Conservation (phyloP, 140 eudicot genomes). For the Senecio squalidus region DNA sequence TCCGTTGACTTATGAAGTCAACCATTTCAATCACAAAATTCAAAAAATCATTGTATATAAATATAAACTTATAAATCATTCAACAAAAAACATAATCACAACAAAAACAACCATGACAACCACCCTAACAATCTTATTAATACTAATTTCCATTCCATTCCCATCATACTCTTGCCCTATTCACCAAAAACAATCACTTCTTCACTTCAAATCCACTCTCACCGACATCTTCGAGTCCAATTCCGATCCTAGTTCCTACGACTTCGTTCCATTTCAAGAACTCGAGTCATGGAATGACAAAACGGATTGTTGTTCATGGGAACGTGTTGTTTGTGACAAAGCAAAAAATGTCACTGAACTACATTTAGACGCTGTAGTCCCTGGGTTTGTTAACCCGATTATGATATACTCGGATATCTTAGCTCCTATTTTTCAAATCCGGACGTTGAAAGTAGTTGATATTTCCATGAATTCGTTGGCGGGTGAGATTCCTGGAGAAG, state of each 20-base stretch:
- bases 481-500: slow-evolving; percentile 32
- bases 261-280: slow-evolving; percentile 7
- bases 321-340: slow-evolving; percentile 31
- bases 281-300: slow-evolving; percentile 39
- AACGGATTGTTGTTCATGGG: slow-evolving; percentile 51
- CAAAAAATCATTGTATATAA: too few species aligned
- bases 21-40: neutral
- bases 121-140: slow-evolving; percentile 7
- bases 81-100: slow-evolving; percentile 10
- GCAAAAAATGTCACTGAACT: slow-evolving; percentile 23
- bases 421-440: slow-evolving; percentile 33
- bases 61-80: neutral
- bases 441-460: slow-evolving; percentile 32
- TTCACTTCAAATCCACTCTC: slow-evolving; percentile 39
- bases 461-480: slow-evolving; percentile 34
- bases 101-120: slow-evolving; percentile 16
- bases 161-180: slow-evolving; percentile 32
- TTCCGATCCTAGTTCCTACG: slow-evolving; percentile 16
- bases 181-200: slow-evolving; percentile 49
- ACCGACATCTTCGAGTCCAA: slow-evolving; percentile 12
- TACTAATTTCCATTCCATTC: slow-evolving; percentile 11
- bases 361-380: slow-evolving; percentile 25
- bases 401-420: slow-evolving; percentile 17
- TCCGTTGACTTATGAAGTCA: slow-evolving; percentile 16
- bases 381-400: neutral